Conservation (phyloP, 2,329 filamentous ascomycete genomes). For the Arthrinium phaeospermum region DNA sequence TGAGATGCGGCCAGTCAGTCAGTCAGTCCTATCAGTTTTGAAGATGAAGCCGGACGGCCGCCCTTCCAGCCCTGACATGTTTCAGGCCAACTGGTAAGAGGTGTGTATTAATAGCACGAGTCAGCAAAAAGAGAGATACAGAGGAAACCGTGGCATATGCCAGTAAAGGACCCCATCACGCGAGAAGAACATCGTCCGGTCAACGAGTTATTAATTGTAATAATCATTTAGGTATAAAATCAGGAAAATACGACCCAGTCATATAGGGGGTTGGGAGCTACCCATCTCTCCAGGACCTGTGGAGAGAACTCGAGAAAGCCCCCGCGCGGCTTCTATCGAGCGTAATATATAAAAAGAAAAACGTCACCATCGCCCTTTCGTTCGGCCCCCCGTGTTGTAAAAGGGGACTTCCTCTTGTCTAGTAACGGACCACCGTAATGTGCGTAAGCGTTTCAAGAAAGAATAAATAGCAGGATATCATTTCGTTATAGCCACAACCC, state of each 20-base stretch:
- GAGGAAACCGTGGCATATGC: background rate
- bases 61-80: background rate
- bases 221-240: background rate
- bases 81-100: background rate
- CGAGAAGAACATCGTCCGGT: slow-evolving; percentile 26
- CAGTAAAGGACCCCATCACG: background rate
- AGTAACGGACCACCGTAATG: background rate
- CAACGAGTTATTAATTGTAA: slow-evolving; percentile 22
- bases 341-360: slow-evolving; percentile 9
- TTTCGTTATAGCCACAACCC: slow-evolving; percentile 11
- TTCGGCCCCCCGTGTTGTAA: background rate
- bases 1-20: background rate
- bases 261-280: slow-evolving; percentile 35
- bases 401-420: slow-evolving; percentile 5
- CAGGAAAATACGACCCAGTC: slow-evolving; percentile 56
- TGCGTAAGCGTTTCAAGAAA: background rate
- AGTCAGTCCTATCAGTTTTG: background rate
- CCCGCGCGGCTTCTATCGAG: background rate
- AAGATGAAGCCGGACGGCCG: background rate
- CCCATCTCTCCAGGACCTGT: slow-evolving; percentile 28
- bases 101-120: background rate
- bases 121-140: background rate
- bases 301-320: slow-evolving; percentile 12
- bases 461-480: slow-evolving; percentile 16
- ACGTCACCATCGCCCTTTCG: background rate